phyloP scores from a whole-genome alignment of 148 eudicot species.

The Polygonum maritimum region DNA sequence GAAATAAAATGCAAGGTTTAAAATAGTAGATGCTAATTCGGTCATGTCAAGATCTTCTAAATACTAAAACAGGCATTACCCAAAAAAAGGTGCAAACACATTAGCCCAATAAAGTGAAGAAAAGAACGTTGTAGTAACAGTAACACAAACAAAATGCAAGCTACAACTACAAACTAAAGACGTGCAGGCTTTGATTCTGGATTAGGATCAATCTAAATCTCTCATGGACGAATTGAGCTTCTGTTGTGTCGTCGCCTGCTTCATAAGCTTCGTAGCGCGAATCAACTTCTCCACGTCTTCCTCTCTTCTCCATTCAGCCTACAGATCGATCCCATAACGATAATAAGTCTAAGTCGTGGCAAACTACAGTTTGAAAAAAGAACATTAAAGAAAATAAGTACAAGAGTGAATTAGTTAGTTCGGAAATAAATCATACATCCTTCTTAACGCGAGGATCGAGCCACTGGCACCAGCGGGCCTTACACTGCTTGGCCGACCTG shows the following conservation, averaged over 20 bases:
- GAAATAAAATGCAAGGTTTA: too few relatives aligned
- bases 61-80: neutral
- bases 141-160: neutral
- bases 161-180: slow-evolving; percentile 19
- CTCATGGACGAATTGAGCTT: slow-evolving; percentile 78
- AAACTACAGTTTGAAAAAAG: slow-evolving; percentile 1
- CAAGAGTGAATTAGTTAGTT: too few relatives aligned
- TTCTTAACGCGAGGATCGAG: slow-evolving; percentile 96
- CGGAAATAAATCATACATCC: slow-evolving; percentile 32
- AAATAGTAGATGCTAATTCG: too few relatives aligned
- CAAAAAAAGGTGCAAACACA: neutral
- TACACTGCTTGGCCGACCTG: slow-evolving; percentile 96
- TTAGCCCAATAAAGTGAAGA: neutral
- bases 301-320: slow-evolving; percentile 99
- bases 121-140: neutral
- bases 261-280: slow-evolving; percentile 95
- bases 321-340: slow-evolving; percentile 15
- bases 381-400: too few relatives aligned
- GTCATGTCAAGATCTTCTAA: neutral
- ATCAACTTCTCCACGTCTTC: slow-evolving; percentile 97
- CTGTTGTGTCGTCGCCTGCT: slow-evolving; percentile 83
- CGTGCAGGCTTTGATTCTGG: slow-evolving; percentile 99
- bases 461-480: slow-evolving; percentile 99
- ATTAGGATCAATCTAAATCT: slow-evolving; percentile 70
- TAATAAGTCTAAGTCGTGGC: neutral